Evolutionary conservation across 1,139 yeast species (phyloP).

Genomic region (Komagataea norvegica): DNA sequence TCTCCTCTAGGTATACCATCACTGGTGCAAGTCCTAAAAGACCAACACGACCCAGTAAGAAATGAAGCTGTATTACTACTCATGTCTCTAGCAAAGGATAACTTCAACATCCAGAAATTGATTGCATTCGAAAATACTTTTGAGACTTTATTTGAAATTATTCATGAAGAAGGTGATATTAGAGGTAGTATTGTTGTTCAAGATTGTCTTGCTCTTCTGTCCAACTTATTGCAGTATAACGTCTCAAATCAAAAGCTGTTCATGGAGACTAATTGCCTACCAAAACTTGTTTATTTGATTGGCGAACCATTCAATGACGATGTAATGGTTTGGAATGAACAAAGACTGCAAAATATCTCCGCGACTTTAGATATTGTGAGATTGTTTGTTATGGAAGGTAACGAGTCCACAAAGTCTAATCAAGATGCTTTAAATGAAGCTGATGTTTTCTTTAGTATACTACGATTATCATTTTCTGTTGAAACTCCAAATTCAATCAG

Average conservation of each 20-base stretch:
- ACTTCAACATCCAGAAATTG: constrained; percentile 82
- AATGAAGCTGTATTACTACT: constrained; percentile 83
- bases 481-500: constrained; percentile 59
- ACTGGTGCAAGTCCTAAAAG: constrained; percentile 64
- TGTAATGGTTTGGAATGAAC: constrained; percentile 66
- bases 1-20: constrained; percentile 80
- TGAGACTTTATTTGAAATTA: constrained; percentile 70
- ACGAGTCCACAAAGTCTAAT: constrained; percentile 55
- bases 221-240: constrained; percentile 72
- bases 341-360: constrained; percentile 59
- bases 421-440: constrained; percentile 60
- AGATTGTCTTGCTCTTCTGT: constrained; percentile 75
- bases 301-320: constrained; percentile 52
- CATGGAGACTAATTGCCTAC: constrained; percentile 76
- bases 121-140: constrained; percentile 95
- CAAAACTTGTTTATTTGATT: constrained; percentile 56
- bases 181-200: constrained; percentile 88
- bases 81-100: constrained; percentile 76
- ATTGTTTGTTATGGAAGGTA: constrained; percentile 70
- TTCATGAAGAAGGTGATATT: constrained; percentile 84
- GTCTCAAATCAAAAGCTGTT: constrained; percentile 88
- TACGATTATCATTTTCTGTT: constrained; percentile 66
- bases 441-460: constrained; percentile 60
- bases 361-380: constrained; percentile 70
- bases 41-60: constrained; percentile 80